Percentiles rank a stretch among this genome's conserved stretches.
phyloP scores from a whole-genome alignment of 108 stramenopile genomes.

The Pseudonitzschia multiseries region DNA sequence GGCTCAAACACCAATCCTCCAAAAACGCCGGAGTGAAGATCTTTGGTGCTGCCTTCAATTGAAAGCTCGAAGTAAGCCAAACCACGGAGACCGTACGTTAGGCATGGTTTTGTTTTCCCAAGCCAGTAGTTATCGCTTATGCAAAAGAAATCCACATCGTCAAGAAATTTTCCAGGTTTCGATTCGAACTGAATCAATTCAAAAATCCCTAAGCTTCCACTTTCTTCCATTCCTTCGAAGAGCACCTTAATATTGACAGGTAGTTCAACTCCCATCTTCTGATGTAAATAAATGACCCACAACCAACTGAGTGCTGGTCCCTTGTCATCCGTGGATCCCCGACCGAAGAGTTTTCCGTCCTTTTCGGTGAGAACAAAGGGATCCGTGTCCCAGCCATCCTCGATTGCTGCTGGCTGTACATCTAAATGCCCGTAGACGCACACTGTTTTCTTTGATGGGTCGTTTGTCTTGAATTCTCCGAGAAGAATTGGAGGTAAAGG shows the following conservation, averaged over 20 bases:
- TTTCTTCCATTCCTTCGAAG: constrained; percentile 88
- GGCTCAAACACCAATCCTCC: constrained; percentile 83
- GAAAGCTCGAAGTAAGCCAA: constrained; percentile 72
- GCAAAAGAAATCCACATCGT: constrained; percentile 74
- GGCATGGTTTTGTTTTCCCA: constrained; percentile 72
- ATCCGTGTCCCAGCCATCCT: constrained; percentile 84
- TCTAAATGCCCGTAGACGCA: constrained; percentile 71
- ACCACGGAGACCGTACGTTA: constrained; percentile 83
- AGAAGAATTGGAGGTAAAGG: constrained; percentile 69
- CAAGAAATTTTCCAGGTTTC: constrained; percentile 65
- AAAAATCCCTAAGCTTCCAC: constrained; percentile 74
- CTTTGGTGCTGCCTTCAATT: constrained; percentile 69
- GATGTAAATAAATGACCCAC: constrained; percentile 78
- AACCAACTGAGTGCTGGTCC: constrained; percentile 83
- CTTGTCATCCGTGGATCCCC: constrained; percentile 84
- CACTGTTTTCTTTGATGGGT: constrained; percentile 69
- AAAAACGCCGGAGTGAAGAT: constrained; percentile 80
- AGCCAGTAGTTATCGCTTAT: constrained; percentile 81
- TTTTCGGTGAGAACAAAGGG: constrained; percentile 74
- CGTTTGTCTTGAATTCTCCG: constrained; percentile 48
- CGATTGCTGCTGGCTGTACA: constrained; percentile 74
- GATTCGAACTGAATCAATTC: constrained; percentile 60
- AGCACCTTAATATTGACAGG: constrained; percentile 80
- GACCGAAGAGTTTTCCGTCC: constrained; percentile 74
- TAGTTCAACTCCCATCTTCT: constrained; percentile 52